A percentile compares a stretch with the other conserved stretches of the same genome.
These are phyloP conservation scores for Podospora sp. DNA, from an alignment of 495 filamentous ascomycete species.

Conservation along the genomic window DNA sequence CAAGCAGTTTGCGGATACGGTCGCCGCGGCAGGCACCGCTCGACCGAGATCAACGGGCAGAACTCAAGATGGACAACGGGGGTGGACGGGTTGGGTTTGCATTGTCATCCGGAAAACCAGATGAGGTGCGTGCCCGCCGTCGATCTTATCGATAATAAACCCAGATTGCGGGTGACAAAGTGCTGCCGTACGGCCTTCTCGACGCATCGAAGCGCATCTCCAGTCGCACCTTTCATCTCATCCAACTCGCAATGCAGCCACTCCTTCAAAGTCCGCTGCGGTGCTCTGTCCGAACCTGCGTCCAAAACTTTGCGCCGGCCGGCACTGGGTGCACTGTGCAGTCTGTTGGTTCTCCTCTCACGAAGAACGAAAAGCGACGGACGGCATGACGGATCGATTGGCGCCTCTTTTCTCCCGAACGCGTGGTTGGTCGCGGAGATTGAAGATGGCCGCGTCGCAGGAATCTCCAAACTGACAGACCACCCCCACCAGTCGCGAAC, in stretches of 20 bases:
- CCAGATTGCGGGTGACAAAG: background rate
- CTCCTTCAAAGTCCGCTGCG: background rate
- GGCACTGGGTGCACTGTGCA: background rate
- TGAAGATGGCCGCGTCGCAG: background rate
- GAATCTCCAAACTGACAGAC: background rate
- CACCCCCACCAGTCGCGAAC: background rate
- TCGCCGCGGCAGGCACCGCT: too few species aligned
- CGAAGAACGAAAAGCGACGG: background rate
- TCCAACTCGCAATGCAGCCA: background rate
- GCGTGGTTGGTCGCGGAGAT: background rate
- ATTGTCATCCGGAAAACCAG: background rate
- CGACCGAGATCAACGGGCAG: too few species aligned
- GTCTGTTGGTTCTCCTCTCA: background rate
- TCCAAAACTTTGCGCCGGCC: too few species aligned
- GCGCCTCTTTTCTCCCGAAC: background rate
- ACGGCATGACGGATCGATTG: background rate
- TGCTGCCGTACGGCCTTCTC: slow-evolving; percentile 1
- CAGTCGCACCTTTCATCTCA: slow-evolving; percentile 1
- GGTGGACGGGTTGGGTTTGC: too few species aligned
- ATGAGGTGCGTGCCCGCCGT: background rate
- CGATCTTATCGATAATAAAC: slow-evolving; percentile 12
- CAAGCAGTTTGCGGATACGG: too few species aligned
- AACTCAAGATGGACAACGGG: too few species aligned
- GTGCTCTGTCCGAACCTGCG: background rate
- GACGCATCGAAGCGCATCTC: slow-evolving; percentile 5